Evolutionary conservation across 495 filamentous ascomycete genomes (phyloP).

Genomic region (Cercophora samala): DNA sequence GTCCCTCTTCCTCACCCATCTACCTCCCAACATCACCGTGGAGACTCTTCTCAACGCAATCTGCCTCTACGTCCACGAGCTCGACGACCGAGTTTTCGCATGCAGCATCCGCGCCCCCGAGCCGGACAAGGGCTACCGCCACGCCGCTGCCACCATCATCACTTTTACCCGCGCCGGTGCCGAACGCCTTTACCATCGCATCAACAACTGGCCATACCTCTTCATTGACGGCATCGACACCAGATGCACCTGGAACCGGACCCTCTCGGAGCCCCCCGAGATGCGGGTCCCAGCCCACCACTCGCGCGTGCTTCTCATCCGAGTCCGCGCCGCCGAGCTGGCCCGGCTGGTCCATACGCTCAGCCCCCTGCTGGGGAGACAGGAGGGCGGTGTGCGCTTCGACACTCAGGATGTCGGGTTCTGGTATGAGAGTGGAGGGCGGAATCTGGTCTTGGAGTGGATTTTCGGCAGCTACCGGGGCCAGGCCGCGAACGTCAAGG

Average conservation of each 20-base stretch:
- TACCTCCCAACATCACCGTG: neutral
- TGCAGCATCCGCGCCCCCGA: neutral
- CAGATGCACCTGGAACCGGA: neutral
- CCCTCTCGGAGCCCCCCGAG: neutral
- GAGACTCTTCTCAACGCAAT: neutral
- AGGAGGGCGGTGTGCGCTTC: neutral
- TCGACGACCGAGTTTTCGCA: neutral
- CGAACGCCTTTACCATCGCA: neutral
- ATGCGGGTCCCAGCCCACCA: neutral
- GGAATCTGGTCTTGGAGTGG: neutral
- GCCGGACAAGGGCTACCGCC: neutral
- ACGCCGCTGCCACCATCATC: neutral
- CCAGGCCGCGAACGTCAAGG: neutral
- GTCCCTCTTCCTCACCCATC: neutral
- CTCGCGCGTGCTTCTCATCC: neutral
- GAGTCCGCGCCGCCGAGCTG: neutral
- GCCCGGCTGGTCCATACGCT: neutral
- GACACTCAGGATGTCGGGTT: neutral
- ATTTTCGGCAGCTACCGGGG: neutral
- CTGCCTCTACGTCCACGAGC: neutral
- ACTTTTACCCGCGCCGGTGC: neutral
- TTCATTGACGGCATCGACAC: neutral
- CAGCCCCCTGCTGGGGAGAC: neutral
- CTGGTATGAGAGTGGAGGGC: neutral
- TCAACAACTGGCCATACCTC: neutral